Base-by-base conservation (phyloP, 192 early-diverging fungal genomes). In the Coemansia sp. region DNA sequence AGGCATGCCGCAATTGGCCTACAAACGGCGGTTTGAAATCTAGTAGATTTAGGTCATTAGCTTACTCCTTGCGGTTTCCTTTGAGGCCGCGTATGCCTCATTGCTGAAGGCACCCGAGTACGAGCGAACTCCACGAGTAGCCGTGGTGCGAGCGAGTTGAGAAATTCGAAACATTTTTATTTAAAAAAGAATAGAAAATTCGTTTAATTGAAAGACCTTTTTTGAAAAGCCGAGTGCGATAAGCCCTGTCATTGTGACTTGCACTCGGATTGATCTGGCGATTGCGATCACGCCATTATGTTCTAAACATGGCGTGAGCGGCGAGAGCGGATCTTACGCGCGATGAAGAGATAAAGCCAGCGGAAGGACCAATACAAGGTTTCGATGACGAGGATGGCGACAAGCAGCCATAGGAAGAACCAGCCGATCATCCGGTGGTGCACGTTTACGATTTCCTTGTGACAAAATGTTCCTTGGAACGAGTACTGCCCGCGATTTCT, bases 401-500 rank as follows among this genome's bases (percentile, higher is more conserved):
- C 17, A 7, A 67, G 24, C 38, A 76, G 51, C 39, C 70, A 77
- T n/a, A 67, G 13, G n/a, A 77, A 61, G 39, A 77, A 67, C 41
- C 41, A 72, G 1, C 65, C 76, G 22, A 77, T 53, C 10, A 67
- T 69, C 12, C 6, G 4, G 17, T 53, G 71, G 40, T 86, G 80
- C 5, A 89, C 68, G 15, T 70, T 64, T 1, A 91, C 53, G 31
- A 74, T 62, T 36, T 87, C 69, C 46, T 76, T 68, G 45, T 92
- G 88, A 73, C 91, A 92, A 67, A 85, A 88, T 6, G 84, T 78
- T 0, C 80, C 87, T 61, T 87, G 80, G 68, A 92, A 92, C 22
- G 87, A 87, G 65, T 92, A 92, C 87, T 89, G 88, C 11, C 89
- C 89, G n/a, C 79, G 83, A 42, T 80, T 65, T 22, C 87, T 79